Evolutionary conservation across 2,329 filamentous ascomycete species (phyloP).

Genomic region (Penicillium palitans): DNA sequence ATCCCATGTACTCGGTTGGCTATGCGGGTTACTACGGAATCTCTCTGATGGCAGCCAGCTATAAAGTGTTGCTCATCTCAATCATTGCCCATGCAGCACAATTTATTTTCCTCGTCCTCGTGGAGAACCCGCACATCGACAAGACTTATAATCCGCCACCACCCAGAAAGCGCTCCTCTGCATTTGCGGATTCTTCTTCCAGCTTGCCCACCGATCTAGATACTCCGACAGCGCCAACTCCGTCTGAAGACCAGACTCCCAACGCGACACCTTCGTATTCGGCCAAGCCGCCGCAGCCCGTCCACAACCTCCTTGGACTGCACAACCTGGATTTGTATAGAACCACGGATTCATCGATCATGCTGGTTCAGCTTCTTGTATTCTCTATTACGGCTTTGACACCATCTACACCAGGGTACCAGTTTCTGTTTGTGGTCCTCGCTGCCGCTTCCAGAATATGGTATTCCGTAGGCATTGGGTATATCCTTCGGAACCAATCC

Average conservation of each 20-base stretch:
- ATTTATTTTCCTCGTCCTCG: conserved; percentile 84
- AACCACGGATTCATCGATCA: conserved; percentile 76
- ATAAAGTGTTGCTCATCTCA: conserved; percentile 95
- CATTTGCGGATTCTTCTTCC: conserved; percentile 33
- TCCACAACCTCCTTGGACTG: conserved; percentile 81
- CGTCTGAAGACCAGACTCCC: conserved; percentile 38
- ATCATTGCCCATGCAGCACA: conserved; percentile 92
- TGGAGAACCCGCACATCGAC: conserved; percentile 97
- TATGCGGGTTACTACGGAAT: conserved; percentile 98
- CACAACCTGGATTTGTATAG: conserved; percentile 86
- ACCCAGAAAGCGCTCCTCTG: conserved; percentile 57
- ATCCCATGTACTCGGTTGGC: conserved; percentile 98
- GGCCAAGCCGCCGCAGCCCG: conserved; percentile 60
- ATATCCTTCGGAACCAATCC: conserved; percentile 82
- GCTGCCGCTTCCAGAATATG: conserved; percentile 83
- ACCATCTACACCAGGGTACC: conserved; percentile 72
- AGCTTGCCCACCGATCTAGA: conserved; percentile 33
- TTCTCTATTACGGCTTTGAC: conserved; percentile 71
- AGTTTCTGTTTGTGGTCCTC: conserved; percentile 76
- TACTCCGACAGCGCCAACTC: conserved; percentile 35
- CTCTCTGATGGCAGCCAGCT: conserved; percentile 96
- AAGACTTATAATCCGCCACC: conserved; percentile 93
- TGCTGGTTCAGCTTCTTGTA: conserved; percentile 75
- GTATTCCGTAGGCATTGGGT: conserved; percentile 85
- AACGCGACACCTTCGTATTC: conserved; percentile 44